Evolutionary conservation across 1,284 basidiomycete species (phyloP).

Genomic region (Pseudozyma tsukubaensis): DNA sequence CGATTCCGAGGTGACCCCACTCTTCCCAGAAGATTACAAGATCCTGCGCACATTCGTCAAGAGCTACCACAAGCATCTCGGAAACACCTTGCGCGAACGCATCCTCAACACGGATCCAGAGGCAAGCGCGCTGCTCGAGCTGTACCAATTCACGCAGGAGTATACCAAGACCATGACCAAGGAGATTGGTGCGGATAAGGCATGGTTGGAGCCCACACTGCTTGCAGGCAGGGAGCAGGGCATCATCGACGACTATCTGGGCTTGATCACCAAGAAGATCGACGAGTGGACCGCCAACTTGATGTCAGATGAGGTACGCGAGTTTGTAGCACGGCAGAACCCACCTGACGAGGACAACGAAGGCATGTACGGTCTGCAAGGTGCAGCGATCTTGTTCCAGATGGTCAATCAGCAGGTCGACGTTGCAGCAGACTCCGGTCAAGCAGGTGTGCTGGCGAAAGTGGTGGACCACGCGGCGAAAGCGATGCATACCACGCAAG

Average conservation of each 20-base stretch:
- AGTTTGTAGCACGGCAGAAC: slow-evolving; percentile 83
- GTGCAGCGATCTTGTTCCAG: slow-evolving; percentile 94
- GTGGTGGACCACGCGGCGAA: slow-evolving; percentile 89
- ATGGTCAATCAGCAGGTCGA: slow-evolving; percentile 97
- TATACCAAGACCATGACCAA: slow-evolving; percentile 91
- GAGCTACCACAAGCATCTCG: slow-evolving; percentile 91
- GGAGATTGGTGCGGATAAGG: slow-evolving; percentile 82
- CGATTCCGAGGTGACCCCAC: slow-evolving; percentile 84
- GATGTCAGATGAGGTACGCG: slow-evolving; percentile 88
- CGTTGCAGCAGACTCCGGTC: slow-evolving; percentile 92
- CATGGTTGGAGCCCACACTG: slow-evolving; percentile 73
- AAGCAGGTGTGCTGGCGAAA: slow-evolving; percentile 89
- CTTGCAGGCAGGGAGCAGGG: slow-evolving; percentile 92
- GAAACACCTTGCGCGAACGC: slow-evolving; percentile 79
- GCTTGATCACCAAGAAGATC: slow-evolving; percentile 91
- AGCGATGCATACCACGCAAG: slow-evolving; percentile 90
- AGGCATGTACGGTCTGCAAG: slow-evolving; percentile 89
- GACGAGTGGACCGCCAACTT: slow-evolving; percentile 97
- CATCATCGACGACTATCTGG: slow-evolving; percentile 95
- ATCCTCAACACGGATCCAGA: slow-evolving; percentile 80
- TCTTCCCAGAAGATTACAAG: slow-evolving; percentile 92
- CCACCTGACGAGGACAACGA: slow-evolving; percentile 90
- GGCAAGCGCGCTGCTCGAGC: slow-evolving; percentile 83
- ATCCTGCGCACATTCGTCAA: slow-evolving; percentile 86
- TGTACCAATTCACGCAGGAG: slow-evolving; percentile 94